Evolutionary conservation across 164 flowering plant species (phyloP).

Genomic region (Umbilicus rupestris): DNA sequence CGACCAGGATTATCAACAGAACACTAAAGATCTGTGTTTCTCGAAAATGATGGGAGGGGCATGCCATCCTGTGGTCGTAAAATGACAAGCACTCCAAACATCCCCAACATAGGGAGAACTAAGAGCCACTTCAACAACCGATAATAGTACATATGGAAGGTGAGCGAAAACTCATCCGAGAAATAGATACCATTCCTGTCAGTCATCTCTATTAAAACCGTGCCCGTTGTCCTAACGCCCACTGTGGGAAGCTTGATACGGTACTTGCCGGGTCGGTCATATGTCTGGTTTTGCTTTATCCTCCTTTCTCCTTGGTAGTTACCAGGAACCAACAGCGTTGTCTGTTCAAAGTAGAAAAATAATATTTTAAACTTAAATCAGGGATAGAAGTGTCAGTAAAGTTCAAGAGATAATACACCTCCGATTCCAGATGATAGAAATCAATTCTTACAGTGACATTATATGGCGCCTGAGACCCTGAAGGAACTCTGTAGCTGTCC

Average conservation of each 20-base stretch:
- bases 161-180: conserved; percentile 89
- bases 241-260: conserved; percentile 79
- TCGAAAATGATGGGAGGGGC: conserved; percentile 94
- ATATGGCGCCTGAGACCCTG: conserved; percentile 85
- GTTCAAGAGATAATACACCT: background rate
- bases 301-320: conserved; percentile 90
- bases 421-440: background rate
- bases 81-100: conserved; percentile 85
- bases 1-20: too few relatives aligned
- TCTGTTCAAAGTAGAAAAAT: conserved; percentile 28
- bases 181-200: conserved; percentile 82
- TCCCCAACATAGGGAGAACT: conserved; percentile 96
- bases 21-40: conserved; percentile 49
- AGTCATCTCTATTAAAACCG: conserved; percentile 89
- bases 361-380: background rate
- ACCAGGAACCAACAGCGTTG: conserved; percentile 85
- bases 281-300: conserved; percentile 57
- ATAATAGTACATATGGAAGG: conserved; percentile 93
- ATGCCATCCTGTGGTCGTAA: conserved; percentile 83
- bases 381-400: background rate
- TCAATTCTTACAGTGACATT: conserved; percentile 74
- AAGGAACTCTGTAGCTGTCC: conserved; percentile 67
- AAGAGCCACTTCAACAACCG: conserved; percentile 91
- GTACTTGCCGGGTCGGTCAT: conserved; percentile 55
- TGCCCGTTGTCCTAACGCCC: conserved; percentile 81